Percentiles rank a stretch among this genome's conserved stretches.
phyloP scores from a whole-genome alignment of 2,329 filamentous ascomycete genomes.

The Lecanicillium sp. region DNA sequence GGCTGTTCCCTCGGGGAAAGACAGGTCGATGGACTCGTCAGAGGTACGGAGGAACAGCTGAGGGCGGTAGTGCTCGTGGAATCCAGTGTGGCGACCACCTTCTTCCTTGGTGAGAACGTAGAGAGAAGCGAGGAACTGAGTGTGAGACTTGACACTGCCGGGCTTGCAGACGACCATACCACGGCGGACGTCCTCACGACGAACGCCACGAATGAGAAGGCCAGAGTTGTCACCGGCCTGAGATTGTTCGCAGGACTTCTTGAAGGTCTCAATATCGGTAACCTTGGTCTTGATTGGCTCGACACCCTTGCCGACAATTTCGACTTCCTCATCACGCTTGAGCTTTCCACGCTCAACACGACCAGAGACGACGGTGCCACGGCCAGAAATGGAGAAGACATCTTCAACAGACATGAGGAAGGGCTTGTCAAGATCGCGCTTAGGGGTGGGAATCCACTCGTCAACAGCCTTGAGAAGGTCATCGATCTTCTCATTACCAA shows the following conservation, averaged over 20 bases:
- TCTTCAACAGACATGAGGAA: constrained; percentile 99
- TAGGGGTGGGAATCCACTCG: constrained; percentile 89
- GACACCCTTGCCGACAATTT: constrained; percentile 81
- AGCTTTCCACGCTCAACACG: constrained; percentile 93
- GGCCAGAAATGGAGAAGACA: constrained; percentile 81
- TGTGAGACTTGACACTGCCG: constrained; percentile 75
- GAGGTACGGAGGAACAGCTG: constrained; percentile 95
- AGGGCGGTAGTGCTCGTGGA: constrained; percentile 92
- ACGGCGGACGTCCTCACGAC: constrained; percentile 87
- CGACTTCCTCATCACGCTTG: constrained; percentile 91
- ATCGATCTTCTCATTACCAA: constrained; percentile 81
- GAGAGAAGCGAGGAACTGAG: constrained; percentile 88
- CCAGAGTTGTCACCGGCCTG: constrained; percentile 97
- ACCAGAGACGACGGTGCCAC: constrained; percentile 93
- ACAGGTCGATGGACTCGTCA: constrained; percentile 68
- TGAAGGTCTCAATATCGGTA: constrained; percentile 99
- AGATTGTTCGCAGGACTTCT: constrained; percentile 97
- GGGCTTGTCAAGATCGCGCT: constrained; percentile 92
- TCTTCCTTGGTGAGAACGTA: constrained; percentile 98
- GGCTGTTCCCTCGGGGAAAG: constrained; percentile 77
- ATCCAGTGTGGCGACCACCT: constrained; percentile 93
- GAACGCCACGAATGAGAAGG: constrained; percentile 88
- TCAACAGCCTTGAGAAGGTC: constrained; percentile 87
- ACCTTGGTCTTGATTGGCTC: constrained; percentile 95
- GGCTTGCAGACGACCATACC: constrained; percentile 91